Evolutionary conservation across 768 basidiomycete species (phyloP), one percentile per base, ranked within the genome.

Genomic region (Sporobolomyces roseus): DNA sequence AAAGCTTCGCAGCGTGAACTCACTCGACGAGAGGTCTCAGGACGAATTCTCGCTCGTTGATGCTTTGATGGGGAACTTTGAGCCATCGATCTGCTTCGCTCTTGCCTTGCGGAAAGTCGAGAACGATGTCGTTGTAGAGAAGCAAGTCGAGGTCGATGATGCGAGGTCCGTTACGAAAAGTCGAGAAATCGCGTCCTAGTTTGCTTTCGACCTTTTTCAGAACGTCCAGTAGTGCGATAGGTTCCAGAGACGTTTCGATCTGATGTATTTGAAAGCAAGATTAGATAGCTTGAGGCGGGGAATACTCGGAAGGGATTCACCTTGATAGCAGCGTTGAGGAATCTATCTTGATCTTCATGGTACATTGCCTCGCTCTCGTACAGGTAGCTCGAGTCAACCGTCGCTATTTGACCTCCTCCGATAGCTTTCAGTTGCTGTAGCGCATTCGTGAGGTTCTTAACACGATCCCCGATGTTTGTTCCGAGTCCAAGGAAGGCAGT

Each of bases 281-380:
- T 6, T 46, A 10, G 21, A 13, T 23, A 46, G 45, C 23, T 46
- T 46, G 45, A 46, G 38, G n/a, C n/a, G n/a, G n/a, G 38, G 38
- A 9, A 17, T 41, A 9, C 38, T 41, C 38, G 38, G 17, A 17
- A 14, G 45, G 23, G 45, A 66, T 89, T 65, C 69, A 94, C 93
- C 79, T 91, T 80, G 69, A 91, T 89, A n/a, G 90, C 90, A 71
- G 90, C 89, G 75, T 97, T 99, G 66, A 89, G 83, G 79, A 97
- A 98, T 41, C 82, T 80, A 17, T 87, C 88, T 77, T 99, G 96
- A 65, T 96, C 88, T 16, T 85, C 85, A 49, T 94, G 88, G 77
- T 99, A 98, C 96, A 99, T 98, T 0, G 96, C 91, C 16, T 87
- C 83, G 25, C 89, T 93, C 79, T 97, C 89, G 77, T 97, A 98